Base-by-base conservation (phyloP, 164 flowering plant species). In the Berberis thunbergii region DNA sequence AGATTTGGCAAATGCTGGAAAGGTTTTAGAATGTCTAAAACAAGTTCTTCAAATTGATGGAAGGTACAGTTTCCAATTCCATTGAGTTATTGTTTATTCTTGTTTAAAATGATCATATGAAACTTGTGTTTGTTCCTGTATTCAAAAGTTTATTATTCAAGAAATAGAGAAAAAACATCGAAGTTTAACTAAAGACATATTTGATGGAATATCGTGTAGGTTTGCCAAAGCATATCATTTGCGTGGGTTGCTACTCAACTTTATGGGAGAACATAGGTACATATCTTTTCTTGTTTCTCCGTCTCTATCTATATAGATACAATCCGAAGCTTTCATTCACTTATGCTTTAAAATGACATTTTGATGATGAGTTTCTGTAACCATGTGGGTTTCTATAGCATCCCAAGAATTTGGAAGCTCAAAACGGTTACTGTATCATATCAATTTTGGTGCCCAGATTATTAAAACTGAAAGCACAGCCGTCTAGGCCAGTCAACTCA, bases 221-320 rank as follows among this genome's bases (percentile, higher is more conserved):
- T 80, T 72, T 75, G 72, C 84, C 12, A 90, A 84, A 78, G 96
- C 87, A 54, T 91, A 88, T 79, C 85, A 88, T 70, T 70, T 88
- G 74, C 87, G 83, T 54, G 97, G 97, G 62, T 76, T 84, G 60
- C 81, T 94, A 54, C 75, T 72, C 39, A 96, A 94, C 75, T 96
- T 87, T 13, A 74, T 86, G 87, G 97, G 98, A 54, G 84, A 85
- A 53, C 97, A 94, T 78, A 86, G 88, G 98, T 88, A 77, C 54
- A 54, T 57, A 50, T 7, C 13, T 39, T 61, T 54, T 8, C 59
- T 57, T 45, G 6, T 40, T 39, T 61, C 45, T 2, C 13, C 52
- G 8, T 50, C 41, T 45, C n/a, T 26, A 4, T 52, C 11, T 52
- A 10, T 1, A 52, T 10, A 7, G 8, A 3, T 10, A 5, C 13